Conservation (phyloP, 2,329 filamentous ascomycete genomes). For the Trichoderma gracile region DNA sequence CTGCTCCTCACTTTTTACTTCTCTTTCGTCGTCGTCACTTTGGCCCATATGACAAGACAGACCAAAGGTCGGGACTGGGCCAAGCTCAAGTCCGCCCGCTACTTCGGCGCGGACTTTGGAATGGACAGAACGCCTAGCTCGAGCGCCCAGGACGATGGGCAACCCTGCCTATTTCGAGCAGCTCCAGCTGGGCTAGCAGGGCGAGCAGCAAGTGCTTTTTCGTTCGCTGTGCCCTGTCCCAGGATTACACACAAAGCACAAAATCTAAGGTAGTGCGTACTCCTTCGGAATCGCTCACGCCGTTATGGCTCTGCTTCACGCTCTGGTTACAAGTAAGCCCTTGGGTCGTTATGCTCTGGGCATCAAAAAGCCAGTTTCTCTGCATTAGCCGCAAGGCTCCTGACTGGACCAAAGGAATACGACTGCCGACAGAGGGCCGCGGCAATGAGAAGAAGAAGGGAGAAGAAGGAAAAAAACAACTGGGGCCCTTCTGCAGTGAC, state of each 20-base stretch:
- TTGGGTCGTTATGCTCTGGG: background rate
- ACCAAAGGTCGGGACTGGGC: background rate
- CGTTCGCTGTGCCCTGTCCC: background rate
- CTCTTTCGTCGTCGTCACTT: background rate
- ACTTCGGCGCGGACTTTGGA: slow-evolving; percentile 21
- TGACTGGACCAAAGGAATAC: slow-evolving; percentile 2
- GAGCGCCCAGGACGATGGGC: background rate
- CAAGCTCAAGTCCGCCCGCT: slow-evolving; percentile 16
- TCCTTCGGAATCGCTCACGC: too few relatives aligned
- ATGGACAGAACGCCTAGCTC: slow-evolving; percentile 5
- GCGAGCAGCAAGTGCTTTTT: too few relatives aligned
- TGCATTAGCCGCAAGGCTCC: too few relatives aligned
- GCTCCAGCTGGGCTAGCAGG: background rate
- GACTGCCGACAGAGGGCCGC: background rate
- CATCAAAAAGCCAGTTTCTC: too few relatives aligned
- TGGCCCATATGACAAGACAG: background rate
- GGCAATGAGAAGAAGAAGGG: background rate
- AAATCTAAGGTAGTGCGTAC: too few relatives aligned
- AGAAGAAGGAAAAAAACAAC: background rate
- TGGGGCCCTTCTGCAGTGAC: background rate
- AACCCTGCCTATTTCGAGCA: slow-evolving; percentile 15
- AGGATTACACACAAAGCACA: too few relatives aligned
- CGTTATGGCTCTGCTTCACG: too few relatives aligned
- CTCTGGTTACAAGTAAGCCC: too few relatives aligned
- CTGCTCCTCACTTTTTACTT: background rate